A percentile compares a stretch with the other conserved stretches of the same genome.
phyloP scores from a whole-genome alignment of 352 stramenopile species.

The Globisporangium rhizosaccharum region DNA sequence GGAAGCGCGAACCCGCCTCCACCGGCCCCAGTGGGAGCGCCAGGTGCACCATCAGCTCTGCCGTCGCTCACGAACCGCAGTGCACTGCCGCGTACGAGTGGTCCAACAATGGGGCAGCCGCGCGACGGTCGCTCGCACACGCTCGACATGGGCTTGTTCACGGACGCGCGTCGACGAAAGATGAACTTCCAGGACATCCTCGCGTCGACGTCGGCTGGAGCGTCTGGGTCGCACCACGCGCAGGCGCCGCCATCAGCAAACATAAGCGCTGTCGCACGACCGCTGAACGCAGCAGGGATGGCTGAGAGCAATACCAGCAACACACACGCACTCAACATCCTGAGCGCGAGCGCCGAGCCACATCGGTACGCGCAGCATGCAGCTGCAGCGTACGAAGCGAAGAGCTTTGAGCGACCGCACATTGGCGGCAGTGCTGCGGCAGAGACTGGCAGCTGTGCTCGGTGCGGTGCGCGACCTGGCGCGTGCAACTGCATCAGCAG shows the following conservation, averaged over 20 bases:
- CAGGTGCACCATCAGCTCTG: slow-evolving; percentile 27
- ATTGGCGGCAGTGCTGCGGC: neutral
- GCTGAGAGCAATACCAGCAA: slow-evolving; percentile 6
- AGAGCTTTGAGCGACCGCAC: slow-evolving; percentile 26
- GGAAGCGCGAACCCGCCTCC: no score
- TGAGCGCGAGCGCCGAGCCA: slow-evolving; percentile 16
- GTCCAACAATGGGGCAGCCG: slow-evolving; percentile 61
- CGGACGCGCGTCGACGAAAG: slow-evolving; percentile 65
- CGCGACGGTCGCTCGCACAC: slow-evolving; percentile 80
- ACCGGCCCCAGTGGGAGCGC: slow-evolving; percentile 11
- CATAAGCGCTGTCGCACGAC: slow-evolving; percentile 11
- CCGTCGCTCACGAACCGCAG: slow-evolving; percentile 56
- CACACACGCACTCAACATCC: neutral
- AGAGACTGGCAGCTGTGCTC: slow-evolving; percentile 4
- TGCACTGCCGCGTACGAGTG: slow-evolving; percentile 25
- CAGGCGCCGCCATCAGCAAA: slow-evolving; percentile 1
- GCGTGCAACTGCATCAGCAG: slow-evolving; percentile 18
- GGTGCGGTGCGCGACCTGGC: slow-evolving; percentile 14
- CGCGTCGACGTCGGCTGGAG: slow-evolving; percentile 32
- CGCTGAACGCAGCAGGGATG: slow-evolving; percentile 9
- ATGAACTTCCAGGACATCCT: slow-evolving; percentile 90
- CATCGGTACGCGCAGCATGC: slow-evolving; percentile 23
- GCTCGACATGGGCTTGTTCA: slow-evolving; percentile 80
- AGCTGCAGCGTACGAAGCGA: slow-evolving; percentile 22
- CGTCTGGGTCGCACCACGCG: neutral